Evolutionary conservation across 345 rosid species (phyloP).

Genomic region (Syzygium aqueum): DNA sequence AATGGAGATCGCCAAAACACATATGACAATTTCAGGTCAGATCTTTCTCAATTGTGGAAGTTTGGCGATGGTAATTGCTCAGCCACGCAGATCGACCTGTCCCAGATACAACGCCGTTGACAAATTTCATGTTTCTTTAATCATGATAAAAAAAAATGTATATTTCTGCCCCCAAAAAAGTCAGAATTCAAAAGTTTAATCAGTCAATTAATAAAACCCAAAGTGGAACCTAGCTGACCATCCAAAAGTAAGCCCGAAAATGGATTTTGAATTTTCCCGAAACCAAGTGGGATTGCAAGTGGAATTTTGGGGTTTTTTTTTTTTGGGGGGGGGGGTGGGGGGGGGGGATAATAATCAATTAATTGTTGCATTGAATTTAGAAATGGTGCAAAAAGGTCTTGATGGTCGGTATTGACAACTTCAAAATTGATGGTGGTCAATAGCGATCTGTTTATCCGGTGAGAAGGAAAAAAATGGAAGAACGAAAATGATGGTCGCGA

Average conservation of each 20-base stretch:
- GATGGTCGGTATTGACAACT: background rate
- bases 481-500: background rate
- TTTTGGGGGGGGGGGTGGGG: too few species aligned
- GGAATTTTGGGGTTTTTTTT: background rate
- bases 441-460: background rate
- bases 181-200: background rate
- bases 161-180: background rate
- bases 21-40: background rate
- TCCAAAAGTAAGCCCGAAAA: background rate
- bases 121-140: too few species aligned
- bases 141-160: background rate
- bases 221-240: background rate
- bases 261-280: background rate
- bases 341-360: background rate
- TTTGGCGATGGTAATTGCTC: background rate
- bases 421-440: background rate
- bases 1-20: background rate
- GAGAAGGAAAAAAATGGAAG: background rate
- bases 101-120: background rate
- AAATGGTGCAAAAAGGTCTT: background rate
- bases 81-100: background rate
- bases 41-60: background rate
- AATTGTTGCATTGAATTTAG: background rate
- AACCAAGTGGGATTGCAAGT: background rate
- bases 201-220: background rate